Evolutionary conservation across 2,329 filamentous ascomycete species (phyloP).

Genomic region (Trichoderma aggressivum): DNA sequence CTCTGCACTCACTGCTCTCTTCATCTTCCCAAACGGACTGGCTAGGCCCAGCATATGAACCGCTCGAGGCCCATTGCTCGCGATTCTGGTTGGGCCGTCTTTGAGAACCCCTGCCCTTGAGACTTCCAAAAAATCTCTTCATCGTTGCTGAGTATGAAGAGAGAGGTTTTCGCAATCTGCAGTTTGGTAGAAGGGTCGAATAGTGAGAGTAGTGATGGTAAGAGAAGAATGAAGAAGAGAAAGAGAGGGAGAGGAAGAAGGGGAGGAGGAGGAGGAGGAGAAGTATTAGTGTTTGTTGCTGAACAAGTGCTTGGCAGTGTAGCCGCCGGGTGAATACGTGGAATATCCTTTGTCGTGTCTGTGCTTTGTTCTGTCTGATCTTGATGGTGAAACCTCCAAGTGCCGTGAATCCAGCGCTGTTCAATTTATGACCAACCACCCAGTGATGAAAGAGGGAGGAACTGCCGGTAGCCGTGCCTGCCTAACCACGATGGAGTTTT

Average conservation of each 20-base stretch:
- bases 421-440: not conserved
- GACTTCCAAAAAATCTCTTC: not conserved
- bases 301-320: not conserved
- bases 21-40: not conserved
- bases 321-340: not conserved
- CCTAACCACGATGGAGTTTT: not conserved
- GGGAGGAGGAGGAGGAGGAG: not conserved
- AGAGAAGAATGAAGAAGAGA: not conserved
- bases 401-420: not conserved
- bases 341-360: not conserved
- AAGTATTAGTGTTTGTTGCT: not conserved
- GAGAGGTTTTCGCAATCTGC: not conserved
- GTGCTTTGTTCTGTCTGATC: not conserved
- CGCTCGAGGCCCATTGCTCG: not conserved
- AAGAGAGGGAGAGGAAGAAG: not conserved
- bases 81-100: not conserved
- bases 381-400: not conserved
- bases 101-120: not conserved
- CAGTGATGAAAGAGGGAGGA: not conserved
- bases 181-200: not conserved
- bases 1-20: not conserved
- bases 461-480: slow-evolving; percentile 29
- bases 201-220: not conserved
- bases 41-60: not conserved
- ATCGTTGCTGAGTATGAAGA: not conserved